Percentiles rank a stretch among this genome's conserved stretches.
phyloP scores from a whole-genome alignment of 805 yeast species.

The Spathaspora gorwiae region DNA sequence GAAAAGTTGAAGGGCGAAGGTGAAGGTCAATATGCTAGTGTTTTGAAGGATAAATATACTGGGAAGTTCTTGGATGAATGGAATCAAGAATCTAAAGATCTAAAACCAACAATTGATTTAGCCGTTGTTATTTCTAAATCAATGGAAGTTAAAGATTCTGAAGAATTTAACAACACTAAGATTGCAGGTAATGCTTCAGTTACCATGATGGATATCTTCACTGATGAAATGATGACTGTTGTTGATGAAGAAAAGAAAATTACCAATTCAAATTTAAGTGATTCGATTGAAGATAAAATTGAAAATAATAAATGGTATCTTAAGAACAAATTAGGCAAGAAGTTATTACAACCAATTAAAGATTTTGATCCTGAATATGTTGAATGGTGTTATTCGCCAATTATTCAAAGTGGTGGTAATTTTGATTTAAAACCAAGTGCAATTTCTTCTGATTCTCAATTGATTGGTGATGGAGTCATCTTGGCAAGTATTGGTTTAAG shows the following conservation, averaged over 20 bases:
- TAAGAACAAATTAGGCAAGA: slow-evolving; percentile 47
- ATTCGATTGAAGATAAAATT: slow-evolving; percentile 72
- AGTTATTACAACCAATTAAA: slow-evolving; percentile 42
- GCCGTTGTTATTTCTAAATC: slow-evolving; percentile 46
- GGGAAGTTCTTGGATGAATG: slow-evolving; percentile 87
- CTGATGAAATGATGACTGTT: slow-evolving; percentile 80
- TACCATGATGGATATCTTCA: slow-evolving; percentile 74
- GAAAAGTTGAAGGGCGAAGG: slow-evolving; percentile 38
- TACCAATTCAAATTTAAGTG: slow-evolving; percentile 68
- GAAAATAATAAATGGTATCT: slow-evolving; percentile 68
- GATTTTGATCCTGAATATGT: slow-evolving; percentile 73
- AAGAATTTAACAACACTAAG: slow-evolving; percentile 61
- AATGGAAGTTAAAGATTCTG: slow-evolving; percentile 74
- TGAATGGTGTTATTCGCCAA: slow-evolving; percentile 94
- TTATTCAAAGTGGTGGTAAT: slow-evolving; percentile 81
- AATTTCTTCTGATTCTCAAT: slow-evolving; percentile 58
- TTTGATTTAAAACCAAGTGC: slow-evolving; percentile 85
- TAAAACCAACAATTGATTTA: slow-evolving; percentile 44
- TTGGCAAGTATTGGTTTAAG: slow-evolving; percentile 80
- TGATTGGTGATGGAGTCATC: slow-evolving; percentile 71
- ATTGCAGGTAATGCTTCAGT: slow-evolving; percentile 75
- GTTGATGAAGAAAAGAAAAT: slow-evolving; percentile 84
- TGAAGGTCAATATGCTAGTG: slow-evolving; percentile 46
- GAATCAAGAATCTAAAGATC: slow-evolving; percentile 36
- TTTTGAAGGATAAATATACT: slow-evolving; percentile 70